Evolutionary conservation across 192 early-diverging fungal genomes (phyloP), one percentile per base, ranked within the genome.

Genomic region (Entophlyctis luteolus): DNA sequence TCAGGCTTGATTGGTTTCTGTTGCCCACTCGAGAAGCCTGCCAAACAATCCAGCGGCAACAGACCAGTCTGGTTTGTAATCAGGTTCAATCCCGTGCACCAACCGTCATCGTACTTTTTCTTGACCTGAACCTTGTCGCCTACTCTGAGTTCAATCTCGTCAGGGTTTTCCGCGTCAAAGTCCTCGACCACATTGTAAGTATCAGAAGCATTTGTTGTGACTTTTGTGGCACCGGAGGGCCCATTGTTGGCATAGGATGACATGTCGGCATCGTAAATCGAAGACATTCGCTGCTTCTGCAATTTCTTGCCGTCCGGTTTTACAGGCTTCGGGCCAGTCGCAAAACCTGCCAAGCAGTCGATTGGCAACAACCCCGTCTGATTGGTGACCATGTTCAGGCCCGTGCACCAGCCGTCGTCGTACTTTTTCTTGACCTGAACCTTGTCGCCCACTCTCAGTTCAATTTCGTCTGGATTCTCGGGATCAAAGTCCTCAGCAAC

Each of bases 51-150:
- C 1, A 67, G n/a, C 29, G 66, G 66, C 27, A 67, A 25, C 54
- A 67, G 25, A 1, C 66, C 66, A 18, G 31, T 22, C 22, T 34
- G 16, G 35, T 55, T 57, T 35, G 66, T 67, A 22, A 54, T 59
- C 8, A 56, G 33, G 32, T 67, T 67, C 25, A 27, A 2, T 12
- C 66, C 66, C 22, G 31, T 57, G 18, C 54, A 48, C 66, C 66
- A 67, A 20, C 66, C 66, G 38, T 67, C 66, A 45, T 81, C 78
- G 53, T 77, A 82, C 45, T 66, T 71, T 48, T 65, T 59, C 39
- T 74, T 78, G 34, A 82, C 67, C 18, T 74, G 57, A 18, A 82
- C 72, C 22, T 55, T 55, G 48, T 81, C 80, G 35, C 76, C 76
- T 29, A 35, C 34, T 35, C 33, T 58, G 5, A 58, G 32, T 18